phyloP scores from a whole-genome alignment of 73 alveolate genomes.

The Tetrahymena thermophila region DNA sequence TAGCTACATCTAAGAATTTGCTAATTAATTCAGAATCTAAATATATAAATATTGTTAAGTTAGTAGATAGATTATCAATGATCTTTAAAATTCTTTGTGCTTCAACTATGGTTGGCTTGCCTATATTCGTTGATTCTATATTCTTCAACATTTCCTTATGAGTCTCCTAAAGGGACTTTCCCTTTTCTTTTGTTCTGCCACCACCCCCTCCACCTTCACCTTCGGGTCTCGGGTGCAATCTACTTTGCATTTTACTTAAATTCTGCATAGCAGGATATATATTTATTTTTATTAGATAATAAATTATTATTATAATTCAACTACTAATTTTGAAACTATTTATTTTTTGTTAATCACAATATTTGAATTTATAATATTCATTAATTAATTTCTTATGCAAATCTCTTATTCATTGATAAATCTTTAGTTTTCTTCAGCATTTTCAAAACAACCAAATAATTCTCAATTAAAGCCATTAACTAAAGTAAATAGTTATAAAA shows the following conservation, averaged over 20 bases:
- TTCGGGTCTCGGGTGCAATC: not conserved
- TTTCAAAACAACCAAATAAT: not conserved
- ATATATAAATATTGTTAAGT: conserved; percentile 9
- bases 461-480: too few species aligned
- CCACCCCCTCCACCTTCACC: conserved; percentile 3
- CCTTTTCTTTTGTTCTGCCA: not conserved
- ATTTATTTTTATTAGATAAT: not conserved
- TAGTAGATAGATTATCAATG: conserved; percentile 9
- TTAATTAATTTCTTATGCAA: not conserved
- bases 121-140: conserved; percentile 35
- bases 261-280: not conserved
- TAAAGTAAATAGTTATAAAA: too few species aligned
- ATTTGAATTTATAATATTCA: not conserved
- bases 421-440: too few species aligned
- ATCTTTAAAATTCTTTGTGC: conserved; percentile 38
- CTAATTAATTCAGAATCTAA: conserved; percentile 34
- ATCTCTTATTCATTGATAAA: not conserved
- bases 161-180: conserved; percentile 19
- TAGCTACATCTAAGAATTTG: conserved; percentile 12
- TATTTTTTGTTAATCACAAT: not conserved
- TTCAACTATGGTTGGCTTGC: conserved; percentile 46
- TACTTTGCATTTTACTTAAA: not conserved
- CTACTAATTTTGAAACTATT: not conserved
- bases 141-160: conserved; percentile 37
- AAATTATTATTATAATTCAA: not conserved